These are phyloP conservation scores for Tolypocladium paradoxum DNA, from an alignment of 2,329 filamentous ascomycete genomes.

Conservation along the genomic window DNA sequence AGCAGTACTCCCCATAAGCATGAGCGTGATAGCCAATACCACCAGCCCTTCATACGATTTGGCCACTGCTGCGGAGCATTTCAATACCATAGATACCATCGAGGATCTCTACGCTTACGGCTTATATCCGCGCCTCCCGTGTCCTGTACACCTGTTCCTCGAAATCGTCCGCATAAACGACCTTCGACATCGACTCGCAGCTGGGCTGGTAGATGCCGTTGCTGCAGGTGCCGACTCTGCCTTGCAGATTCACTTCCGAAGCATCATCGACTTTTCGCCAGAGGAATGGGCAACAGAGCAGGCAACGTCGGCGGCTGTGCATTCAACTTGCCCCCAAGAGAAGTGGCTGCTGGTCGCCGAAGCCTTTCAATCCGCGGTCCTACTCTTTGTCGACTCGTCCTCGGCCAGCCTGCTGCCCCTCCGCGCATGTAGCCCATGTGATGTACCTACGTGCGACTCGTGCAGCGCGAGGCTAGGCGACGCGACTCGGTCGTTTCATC, in stretches of 20 bases:
- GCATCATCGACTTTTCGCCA: conserved; percentile 2
- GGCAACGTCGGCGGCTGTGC: neutral
- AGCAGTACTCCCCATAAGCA: neutral
- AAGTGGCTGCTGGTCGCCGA: neutral
- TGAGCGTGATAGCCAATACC: neutral
- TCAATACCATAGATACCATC: neutral
- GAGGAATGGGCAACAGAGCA: conserved; percentile 1
- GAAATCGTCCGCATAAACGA: conserved; percentile 5
- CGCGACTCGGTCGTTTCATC: neutral
- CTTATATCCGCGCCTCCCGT: conserved; percentile 5
- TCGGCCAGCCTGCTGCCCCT: neutral
- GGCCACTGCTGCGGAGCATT: neutral
- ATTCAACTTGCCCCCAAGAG: neutral
- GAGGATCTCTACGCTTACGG: neutral
- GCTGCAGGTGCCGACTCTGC: neutral
- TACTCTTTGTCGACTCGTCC: neutral
- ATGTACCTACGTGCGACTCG: neutral
- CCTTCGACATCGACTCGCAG: conserved; percentile 1
- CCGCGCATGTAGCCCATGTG: neutral
- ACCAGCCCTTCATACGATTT: neutral
- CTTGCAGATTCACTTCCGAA: neutral
- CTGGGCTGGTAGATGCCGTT: neutral
- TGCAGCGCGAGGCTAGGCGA: neutral
- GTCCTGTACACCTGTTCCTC: conserved; percentile 2
- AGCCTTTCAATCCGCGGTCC: conserved; percentile 2